These are phyloP conservation scores for Solanum bulbocastanum DNA, from an alignment of 257 asterid species.

Conservation along the genomic window DNA sequence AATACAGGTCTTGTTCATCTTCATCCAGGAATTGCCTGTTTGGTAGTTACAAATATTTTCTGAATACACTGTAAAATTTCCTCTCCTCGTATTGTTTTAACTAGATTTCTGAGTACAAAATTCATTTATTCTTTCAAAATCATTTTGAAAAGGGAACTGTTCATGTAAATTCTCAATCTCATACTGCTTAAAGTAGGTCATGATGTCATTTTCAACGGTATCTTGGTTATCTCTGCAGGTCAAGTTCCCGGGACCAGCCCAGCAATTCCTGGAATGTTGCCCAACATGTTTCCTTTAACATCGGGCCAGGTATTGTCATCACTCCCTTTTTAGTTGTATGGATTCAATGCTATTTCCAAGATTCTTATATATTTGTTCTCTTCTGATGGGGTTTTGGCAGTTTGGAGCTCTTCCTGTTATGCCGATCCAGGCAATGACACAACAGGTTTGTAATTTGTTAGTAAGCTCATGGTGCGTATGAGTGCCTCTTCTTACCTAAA, in stretches of 20 bases:
- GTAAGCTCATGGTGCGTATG: background rate
- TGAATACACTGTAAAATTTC: background rate
- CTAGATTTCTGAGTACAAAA: background rate
- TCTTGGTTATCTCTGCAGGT: constrained; percentile 47
- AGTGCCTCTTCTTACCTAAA: background rate
- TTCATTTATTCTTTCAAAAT: background rate
- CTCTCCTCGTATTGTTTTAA: background rate
- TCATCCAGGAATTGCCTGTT: constrained; percentile 84
- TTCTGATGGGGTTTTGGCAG: constrained; percentile 26
- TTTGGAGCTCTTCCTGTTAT: constrained; percentile 60
- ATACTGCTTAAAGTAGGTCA: background rate
- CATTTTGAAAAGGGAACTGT: background rate
- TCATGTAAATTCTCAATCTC: background rate
- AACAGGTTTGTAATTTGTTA: constrained; percentile 53
- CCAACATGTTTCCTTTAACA: constrained; percentile 65
- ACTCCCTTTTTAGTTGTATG: background rate
- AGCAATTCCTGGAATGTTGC: constrained; percentile 68
- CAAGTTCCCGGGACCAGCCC: constrained; percentile 66
- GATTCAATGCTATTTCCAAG: background rate
- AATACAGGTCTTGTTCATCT: constrained; percentile 96
- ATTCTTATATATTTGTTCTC: background rate
- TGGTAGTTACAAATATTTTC: constrained; percentile 42
- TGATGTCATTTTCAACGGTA: constrained; percentile 8
- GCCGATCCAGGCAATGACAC: constrained; percentile 98
- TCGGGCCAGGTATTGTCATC: constrained; percentile 56